Evolutionary conservation across 441 rosid genomes (phyloP), one percentile per base, ranked within the genome.

Genomic region (Mallotus repandus): DNA sequence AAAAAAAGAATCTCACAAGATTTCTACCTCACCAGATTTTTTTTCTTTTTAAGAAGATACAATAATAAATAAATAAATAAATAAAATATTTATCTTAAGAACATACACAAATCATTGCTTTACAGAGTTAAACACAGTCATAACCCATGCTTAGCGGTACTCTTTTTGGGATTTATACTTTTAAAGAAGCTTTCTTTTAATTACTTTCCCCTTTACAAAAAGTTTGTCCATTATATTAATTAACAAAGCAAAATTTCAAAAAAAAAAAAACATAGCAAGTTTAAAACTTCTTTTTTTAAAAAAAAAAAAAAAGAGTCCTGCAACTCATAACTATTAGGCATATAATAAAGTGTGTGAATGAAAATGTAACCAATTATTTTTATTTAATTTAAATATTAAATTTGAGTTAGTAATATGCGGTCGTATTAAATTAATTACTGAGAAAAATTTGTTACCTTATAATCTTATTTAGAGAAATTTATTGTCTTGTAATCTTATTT

Each of bases 151-250:
- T 78, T 65, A 63, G 58, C 35, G 61, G 49, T 35, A 2, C 25
- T 61, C 58, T 35, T 50, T 48, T 49, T 2, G 59, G 45, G 43
- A 49, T 69, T 66, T 75, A 66, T 80, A 67, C 76, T 75, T 75
- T 72, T 61, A n/a, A 66, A 46, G 63, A 55, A 62, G 50, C 66
- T 60, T 75, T 77, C 35, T 46, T 19, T 9, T 19, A n/a, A 11
- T 11, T 35, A 2, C 74, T 14, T 66, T 71, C 75, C 75, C 70
- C 75, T 80, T 77, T 78, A 73, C 72, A 66, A 49, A 72, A 82
- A 73, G 77, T 72, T 74, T 29, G 29, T 35, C 21, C 19, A 52
- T 68, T 52, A 18, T 68, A 50, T n/a, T 21, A 48, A 61, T 38
- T 38, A 38, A 38, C 41, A 61, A 14, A 18, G 65, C 19, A 61